Evolutionary conservation across 2,329 filamentous ascomycete genomes (phyloP), one percentile per base, ranked within the genome.

Genomic region (Exutisphaerella laricina): DNA sequence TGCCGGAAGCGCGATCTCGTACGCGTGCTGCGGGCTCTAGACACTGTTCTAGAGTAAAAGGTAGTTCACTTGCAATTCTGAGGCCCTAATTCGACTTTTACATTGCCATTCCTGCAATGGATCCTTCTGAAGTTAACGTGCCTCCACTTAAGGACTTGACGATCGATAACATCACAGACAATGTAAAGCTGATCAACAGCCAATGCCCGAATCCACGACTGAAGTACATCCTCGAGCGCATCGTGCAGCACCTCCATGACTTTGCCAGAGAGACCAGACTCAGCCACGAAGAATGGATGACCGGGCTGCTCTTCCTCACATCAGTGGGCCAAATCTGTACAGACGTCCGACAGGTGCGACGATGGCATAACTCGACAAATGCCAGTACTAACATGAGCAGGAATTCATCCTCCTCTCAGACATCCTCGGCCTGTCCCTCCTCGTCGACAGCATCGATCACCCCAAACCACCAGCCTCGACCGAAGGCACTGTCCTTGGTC

Each of bases 401-500:
- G 62, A 65, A 72, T 88, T 85, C 70, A 89, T 90, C 64, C 78
- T 90, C 28, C 79, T 90, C 50, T 86, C 82, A 53, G 86, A 92
- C 65, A 74, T 87, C 30, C 75, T 90, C 16, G 86, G 85, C 28
- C 77, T 92, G 25, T 88, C 84, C 16, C 76, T 89, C 46, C 78
- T 92, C 3, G 81, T 92, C 53, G 85, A 92, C 68, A 78, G 74
- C 55, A 89, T 92, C 70, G 84, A 88, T 69, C 85, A 90, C 67
- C 86, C 86, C 18, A 90, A 88, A 62, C 85, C 84, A 0, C 60
- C 77, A 0, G 64, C 70, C 31, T 74, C 74, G 20, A 92, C 86
- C 18, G 85, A 90, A 64, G 85, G 85, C 45, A 87, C 84, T 1
- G 84, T 92, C 8, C 76, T 90, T 0, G 86, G 86, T 0, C 86